Evolutionary conservation across 2,329 filamentous ascomycete genomes (phyloP).

Genomic region (Fusarium tupiense): DNA sequence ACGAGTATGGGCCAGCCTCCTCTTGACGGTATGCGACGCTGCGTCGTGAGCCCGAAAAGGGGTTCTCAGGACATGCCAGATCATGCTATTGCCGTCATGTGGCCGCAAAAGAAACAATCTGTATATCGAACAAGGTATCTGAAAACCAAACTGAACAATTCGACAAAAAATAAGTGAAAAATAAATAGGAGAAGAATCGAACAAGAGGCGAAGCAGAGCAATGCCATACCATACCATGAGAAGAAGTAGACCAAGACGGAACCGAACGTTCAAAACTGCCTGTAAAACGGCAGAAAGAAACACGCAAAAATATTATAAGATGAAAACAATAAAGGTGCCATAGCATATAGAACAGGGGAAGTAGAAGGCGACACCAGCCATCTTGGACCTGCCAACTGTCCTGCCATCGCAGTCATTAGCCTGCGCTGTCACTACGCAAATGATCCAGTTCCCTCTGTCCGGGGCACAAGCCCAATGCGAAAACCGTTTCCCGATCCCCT

Average conservation of each 20-base stretch:
- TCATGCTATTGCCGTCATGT: conserved; percentile 37
- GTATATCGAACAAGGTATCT: conserved; percentile 72
- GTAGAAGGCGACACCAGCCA: conserved; percentile 54
- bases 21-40: conserved; percentile 35
- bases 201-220: conserved; percentile 35
- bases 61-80: conserved; percentile 26
- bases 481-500: conserved; percentile 42
- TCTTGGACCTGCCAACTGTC: conserved; percentile 63
- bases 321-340: conserved; percentile 49
- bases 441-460: conserved; percentile 46
- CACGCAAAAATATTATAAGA: conserved; percentile 43
- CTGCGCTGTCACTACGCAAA: conserved; percentile 48
- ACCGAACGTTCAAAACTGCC: conserved; percentile 24
- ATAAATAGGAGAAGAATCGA: conserved; percentile 42
- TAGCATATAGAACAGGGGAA: conserved; percentile 52
- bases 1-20: conserved; percentile 47
- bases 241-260: not conserved
- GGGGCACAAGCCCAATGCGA: conserved; percentile 42
- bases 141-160: conserved; percentile 47
- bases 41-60: conserved; percentile 5
- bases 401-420: conserved; percentile 57
- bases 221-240: conserved; percentile 24
- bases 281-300: conserved; percentile 14
- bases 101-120: conserved; percentile 48
- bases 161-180: conserved; percentile 33